Evolutionary conservation across 768 basidiomycete genomes (phyloP).

Genomic region (Russula emetica): DNA sequence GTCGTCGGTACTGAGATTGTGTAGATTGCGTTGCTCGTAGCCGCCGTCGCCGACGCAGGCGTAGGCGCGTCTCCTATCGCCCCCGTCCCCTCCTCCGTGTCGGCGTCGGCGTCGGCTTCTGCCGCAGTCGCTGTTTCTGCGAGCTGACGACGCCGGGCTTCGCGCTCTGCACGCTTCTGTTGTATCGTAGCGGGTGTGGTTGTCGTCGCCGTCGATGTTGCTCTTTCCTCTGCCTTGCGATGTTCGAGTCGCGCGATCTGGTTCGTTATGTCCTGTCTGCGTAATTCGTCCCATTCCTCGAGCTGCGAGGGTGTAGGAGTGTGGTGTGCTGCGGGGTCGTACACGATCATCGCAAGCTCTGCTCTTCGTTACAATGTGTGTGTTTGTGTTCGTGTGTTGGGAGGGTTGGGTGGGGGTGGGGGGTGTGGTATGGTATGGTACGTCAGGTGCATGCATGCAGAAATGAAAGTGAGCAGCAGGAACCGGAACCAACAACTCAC

Average conservation of each 20-base stretch:
- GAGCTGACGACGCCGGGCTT: slow-evolving; percentile 36
- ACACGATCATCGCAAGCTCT: slow-evolving; percentile 76
- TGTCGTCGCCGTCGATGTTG: slow-evolving; percentile 44
- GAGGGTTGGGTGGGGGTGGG: no score
- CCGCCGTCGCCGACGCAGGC: no score
- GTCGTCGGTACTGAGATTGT: slow-evolving; percentile 64
- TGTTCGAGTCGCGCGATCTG: slow-evolving; percentile 47
- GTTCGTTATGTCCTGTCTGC: slow-evolving; percentile 43
- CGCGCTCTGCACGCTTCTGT: slow-evolving; percentile 67
- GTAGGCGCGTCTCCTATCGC: neutral
- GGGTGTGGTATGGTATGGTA: neutral
- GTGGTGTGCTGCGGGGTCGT: slow-evolving; percentile 59
- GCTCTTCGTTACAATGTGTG: neutral
- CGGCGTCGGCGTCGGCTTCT: neutral
- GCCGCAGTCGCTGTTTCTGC: neutral
- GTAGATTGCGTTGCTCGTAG: slow-evolving; percentile 33
- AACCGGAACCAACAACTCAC: slow-evolving; percentile 38
- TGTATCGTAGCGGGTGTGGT: neutral
- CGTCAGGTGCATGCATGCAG: no score
- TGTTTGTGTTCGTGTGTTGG: no score
- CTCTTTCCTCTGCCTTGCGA: slow-evolving; percentile 41
- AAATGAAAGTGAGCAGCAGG: neutral
- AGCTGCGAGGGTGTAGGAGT: slow-evolving; percentile 48
- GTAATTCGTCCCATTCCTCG: slow-evolving; percentile 48
- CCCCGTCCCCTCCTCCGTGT: neutral